Conservation (phyloP, 108 stramenopile species). For the Skeletonema potamos region DNA sequence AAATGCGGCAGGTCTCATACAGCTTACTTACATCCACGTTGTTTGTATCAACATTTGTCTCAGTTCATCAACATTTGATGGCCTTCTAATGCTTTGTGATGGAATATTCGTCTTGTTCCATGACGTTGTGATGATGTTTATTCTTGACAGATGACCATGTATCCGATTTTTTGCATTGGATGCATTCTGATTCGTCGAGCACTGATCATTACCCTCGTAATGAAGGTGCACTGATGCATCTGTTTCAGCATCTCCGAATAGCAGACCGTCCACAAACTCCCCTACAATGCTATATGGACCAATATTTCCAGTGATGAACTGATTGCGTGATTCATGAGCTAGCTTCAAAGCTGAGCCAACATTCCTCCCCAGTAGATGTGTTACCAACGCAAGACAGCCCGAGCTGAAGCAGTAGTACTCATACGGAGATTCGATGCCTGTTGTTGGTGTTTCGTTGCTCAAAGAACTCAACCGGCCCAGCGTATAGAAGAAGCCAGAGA, state of each 20-base stretch:
- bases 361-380: conserved; percentile 31
- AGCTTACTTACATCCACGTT: too few species aligned
- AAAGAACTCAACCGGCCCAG: conserved; percentile 54
- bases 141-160: conserved; percentile 7
- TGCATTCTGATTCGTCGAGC: too few species aligned
- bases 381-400: conserved; percentile 66
- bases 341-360: conserved; percentile 41
- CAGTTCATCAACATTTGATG: conserved; percentile 26
- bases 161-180: too few species aligned
- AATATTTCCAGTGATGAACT: conserved; percentile 53
- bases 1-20: too few species aligned
- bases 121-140: conserved; percentile 36
- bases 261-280: conserved; percentile 56
- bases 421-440: not conserved
- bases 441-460: not conserved
- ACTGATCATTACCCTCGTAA: too few species aligned
- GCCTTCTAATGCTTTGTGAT: conserved; percentile 25
- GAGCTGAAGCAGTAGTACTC: conserved; percentile 69
- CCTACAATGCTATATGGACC: conserved; percentile 56
- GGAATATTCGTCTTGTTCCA: conserved; percentile 14
- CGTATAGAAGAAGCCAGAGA: conserved; percentile 76
- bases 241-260: conserved; percentile 15
- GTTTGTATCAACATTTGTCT: conserved; percentile 47
- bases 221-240: not conserved
- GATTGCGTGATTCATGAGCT: conserved; percentile 41